Evolutionary conservation across 331 rosid species (phyloP).

Genomic region (Malus hybrid): DNA sequence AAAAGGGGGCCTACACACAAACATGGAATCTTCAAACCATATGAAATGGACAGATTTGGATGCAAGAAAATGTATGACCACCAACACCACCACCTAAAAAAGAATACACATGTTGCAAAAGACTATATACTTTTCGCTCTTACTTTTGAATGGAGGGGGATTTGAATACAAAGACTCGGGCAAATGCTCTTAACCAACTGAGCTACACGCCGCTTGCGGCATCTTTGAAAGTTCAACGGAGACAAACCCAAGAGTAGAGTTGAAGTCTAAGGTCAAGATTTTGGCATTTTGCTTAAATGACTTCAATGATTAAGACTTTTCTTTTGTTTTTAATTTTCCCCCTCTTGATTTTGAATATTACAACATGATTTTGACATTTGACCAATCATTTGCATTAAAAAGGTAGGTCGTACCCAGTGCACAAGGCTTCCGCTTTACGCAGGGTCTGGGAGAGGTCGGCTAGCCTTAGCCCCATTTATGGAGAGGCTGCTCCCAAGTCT

Average conservation of each 20-base stretch:
- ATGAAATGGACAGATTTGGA: conserved; percentile 35
- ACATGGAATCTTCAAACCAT: conserved; percentile 39
- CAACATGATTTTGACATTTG: conserved; percentile 28
- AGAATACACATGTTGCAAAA: background rate
- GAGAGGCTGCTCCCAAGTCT: too few relatives aligned
- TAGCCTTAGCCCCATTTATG: too few relatives aligned
- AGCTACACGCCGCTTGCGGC: background rate
- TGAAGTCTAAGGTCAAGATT: conserved; percentile 12
- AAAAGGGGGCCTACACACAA: conserved; percentile 46
- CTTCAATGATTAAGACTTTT: background rate
- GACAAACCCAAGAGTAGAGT: conserved; percentile 4
- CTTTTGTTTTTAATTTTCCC: background rate
- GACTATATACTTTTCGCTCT: background rate
- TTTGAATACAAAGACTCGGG: background rate
- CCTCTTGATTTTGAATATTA: conserved; percentile 25
- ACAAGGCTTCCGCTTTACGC: too few relatives aligned
- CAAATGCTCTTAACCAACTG: background rate
- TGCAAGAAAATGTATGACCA: background rate
- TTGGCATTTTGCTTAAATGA: background rate
- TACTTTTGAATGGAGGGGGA: background rate
- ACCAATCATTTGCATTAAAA: conserved; percentile 12
- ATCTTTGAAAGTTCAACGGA: background rate
- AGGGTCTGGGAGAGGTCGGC: too few relatives aligned
- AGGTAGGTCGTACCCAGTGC: too few relatives aligned
- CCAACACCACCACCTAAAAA: background rate